These are phyloP conservation scores for Aspergillus phoenicis DNA, from an alignment of 2,329 filamentous ascomycete species.

Conservation along the genomic window DNA sequence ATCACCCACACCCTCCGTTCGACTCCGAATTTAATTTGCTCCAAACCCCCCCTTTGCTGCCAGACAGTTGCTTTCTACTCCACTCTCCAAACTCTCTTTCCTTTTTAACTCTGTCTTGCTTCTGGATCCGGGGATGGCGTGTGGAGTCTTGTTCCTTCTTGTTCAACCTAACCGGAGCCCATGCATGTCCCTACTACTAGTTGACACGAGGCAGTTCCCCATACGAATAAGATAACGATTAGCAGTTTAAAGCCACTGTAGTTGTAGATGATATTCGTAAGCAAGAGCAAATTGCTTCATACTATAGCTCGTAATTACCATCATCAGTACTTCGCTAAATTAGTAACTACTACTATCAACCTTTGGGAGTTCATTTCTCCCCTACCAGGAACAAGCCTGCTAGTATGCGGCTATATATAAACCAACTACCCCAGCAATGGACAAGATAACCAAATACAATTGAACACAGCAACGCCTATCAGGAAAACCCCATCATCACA, in stretches of 20 bases:
- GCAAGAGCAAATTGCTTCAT: not conserved
- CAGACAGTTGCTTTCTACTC: conserved; percentile 14
- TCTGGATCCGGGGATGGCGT: conserved; percentile 27
- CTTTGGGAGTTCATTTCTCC: no score
- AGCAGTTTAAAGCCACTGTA: conserved; percentile 17
- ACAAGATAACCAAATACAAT: no score
- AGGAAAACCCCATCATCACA: no score
- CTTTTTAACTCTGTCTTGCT: conserved; percentile 23
- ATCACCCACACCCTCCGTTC: conserved; percentile 1
- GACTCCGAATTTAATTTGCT: conserved; percentile 15
- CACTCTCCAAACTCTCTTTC: conserved; percentile 11
- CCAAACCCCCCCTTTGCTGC: conserved; percentile 17
- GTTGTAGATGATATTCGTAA: not conserved
- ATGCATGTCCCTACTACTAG: conserved; percentile 21
- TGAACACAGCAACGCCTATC: no score
- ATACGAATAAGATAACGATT: conserved; percentile 30
- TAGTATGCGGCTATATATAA: no score
- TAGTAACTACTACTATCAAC: no score
- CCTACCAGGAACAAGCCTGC: no score
- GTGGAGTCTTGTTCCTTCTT: conserved; percentile 31
- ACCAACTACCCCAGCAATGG: no score
- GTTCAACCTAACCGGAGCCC: conserved; percentile 26
- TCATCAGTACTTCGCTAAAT: no score
- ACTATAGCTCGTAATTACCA: not conserved
- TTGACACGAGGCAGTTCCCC: conserved; percentile 28